Evolutionary conservation across 441 rosid genomes (phyloP).

Genomic region (Eutrema salsugineum): DNA sequence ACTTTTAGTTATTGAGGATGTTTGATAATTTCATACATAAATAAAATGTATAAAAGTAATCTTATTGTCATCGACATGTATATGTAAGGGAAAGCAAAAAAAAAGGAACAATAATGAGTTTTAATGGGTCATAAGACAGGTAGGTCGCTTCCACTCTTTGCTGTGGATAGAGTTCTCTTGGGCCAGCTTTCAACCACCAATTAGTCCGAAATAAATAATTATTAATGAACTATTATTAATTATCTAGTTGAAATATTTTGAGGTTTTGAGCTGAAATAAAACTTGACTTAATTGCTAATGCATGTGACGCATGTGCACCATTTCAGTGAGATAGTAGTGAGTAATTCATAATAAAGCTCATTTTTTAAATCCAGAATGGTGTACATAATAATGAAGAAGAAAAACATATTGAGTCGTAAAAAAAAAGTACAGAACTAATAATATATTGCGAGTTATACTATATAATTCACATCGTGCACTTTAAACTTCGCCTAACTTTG

Average conservation of each 20-base stretch:
- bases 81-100: neutral
- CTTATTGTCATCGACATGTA: neutral
- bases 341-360: neutral
- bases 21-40: neutral
- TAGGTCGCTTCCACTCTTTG: conserved; percentile 26
- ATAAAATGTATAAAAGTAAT: neutral
- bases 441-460: neutral
- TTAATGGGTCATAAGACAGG: conserved; percentile 29
- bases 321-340: neutral
- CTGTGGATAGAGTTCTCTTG: conserved; percentile 26
- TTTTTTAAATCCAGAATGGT: neutral
- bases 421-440: neutral
- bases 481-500: conserved; percentile 6
- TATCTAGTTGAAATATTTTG: conserved; percentile 15
- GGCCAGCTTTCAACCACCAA: conserved; percentile 31
- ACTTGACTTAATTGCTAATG: conserved; percentile 26
- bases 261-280: neutral
- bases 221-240: conserved; percentile 12
- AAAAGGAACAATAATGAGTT: conserved; percentile 13
- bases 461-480: conserved; percentile 19
- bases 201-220: conserved; percentile 1
- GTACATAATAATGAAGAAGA: neutral
- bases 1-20: neutral
- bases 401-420: neutral
- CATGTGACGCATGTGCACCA: conserved; percentile 39